Percentiles rank a stretch among this genome's conserved stretches.
phyloP scores from a whole-genome alignment of 257 asterid genomes.

The Solanum peruvianum region DNA sequence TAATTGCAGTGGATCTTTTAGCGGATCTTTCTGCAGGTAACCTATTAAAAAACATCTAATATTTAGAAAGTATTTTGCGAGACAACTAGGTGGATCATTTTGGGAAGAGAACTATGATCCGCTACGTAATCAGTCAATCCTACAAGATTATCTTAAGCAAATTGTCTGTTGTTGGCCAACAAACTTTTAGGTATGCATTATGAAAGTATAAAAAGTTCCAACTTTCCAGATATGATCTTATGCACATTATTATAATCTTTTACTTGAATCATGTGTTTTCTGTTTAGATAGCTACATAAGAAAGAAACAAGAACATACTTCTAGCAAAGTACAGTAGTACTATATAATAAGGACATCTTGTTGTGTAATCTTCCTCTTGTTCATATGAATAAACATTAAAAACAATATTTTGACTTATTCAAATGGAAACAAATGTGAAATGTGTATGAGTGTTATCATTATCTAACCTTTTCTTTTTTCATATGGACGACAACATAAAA shows the following conservation, averaged over 20 bases:
- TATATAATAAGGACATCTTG: neutral
- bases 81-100: neutral
- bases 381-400: neutral
- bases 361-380: neutral
- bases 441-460: neutral
- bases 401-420: neutral
- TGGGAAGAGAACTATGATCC: neutral
- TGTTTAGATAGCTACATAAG: neutral
- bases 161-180: neutral
- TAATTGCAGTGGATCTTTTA: slow-evolving; percentile 68
- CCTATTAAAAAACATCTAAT: slow-evolving; percentile 32
- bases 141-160: neutral
- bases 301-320: neutral
- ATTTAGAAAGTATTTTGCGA: neutral
- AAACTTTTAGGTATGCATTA: neutral
- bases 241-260: neutral
- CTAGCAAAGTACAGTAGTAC: neutral
- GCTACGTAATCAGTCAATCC: neutral
- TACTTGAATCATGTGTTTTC: neutral
- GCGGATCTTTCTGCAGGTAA: slow-evolving; percentile 43
- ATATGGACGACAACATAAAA: neutral
- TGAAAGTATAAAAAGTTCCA: neutral
- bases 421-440: neutral
- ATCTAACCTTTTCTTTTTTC: neutral
- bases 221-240: neutral